These are phyloP conservation scores for Artemisia princeps DNA, from an alignment of 140 eudicot genomes.

Conservation along the genomic window DNA sequence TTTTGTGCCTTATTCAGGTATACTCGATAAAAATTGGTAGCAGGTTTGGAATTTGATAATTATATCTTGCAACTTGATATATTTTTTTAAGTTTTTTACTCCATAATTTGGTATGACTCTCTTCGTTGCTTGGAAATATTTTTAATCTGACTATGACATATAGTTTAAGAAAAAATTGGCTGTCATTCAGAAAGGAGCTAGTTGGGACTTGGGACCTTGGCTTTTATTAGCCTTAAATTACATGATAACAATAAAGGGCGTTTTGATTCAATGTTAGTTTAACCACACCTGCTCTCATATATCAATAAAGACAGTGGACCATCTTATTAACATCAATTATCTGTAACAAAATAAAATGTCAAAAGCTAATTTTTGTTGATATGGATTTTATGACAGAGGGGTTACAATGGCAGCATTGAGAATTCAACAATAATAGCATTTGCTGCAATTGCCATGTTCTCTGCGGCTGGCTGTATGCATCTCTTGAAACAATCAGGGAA, in stretches of 20 bases:
- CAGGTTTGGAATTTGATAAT: neutral
- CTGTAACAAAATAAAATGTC: too few species aligned
- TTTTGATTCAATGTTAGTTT: too few species aligned
- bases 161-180: neutral
- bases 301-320: too few species aligned
- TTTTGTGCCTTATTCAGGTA: slow-evolving; percentile 59
- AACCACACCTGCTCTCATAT: too few species aligned
- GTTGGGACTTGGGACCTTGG: too few species aligned
- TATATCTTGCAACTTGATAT: neutral
- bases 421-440: slow-evolving; percentile 76
- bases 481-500: slow-evolving; percentile 54
- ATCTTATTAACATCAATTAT: too few species aligned
- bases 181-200: too few species aligned
- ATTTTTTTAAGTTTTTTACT: neutral
- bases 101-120: too few species aligned
- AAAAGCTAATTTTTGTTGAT: slow-evolving; percentile 9
- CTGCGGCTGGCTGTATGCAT: slow-evolving; percentile 86
- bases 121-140: neutral
- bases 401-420: slow-evolving; percentile 44
- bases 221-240: too few species aligned
- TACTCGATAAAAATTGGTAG: neutral
- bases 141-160: neutral
- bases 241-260: too few species aligned
- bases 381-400: slow-evolving; percentile 50
- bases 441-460: slow-evolving; percentile 59